Percentiles rank a stretch among this genome's conserved stretches.
Evolutionary conservation across 176 grass and related monocot species (phyloP).

Genomic region (Oryza glaberrima): DNA sequence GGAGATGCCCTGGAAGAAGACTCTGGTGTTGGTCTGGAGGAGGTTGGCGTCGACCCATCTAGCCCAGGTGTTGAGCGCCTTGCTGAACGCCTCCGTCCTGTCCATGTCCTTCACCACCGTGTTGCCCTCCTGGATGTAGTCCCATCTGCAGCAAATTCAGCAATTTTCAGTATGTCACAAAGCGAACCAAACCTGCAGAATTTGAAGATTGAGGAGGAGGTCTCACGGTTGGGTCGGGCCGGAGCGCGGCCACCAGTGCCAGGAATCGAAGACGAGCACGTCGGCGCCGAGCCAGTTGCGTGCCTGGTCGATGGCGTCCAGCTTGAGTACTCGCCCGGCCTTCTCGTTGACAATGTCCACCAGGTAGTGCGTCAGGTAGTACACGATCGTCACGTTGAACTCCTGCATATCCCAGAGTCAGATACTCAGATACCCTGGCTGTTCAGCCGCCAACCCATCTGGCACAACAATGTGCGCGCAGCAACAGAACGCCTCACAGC

Average conservation of each 20-base stretch:
- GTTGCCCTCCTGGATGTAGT: conserved; percentile 67
- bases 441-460: background rate
- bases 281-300: conserved; percentile 63
- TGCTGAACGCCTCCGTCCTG: conserved; percentile 67
- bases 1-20: conserved; percentile 88
- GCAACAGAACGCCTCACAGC: background rate
- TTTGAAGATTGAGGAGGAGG: background rate
- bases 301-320: conserved; percentile 56
- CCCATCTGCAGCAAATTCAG: conserved; percentile 50
- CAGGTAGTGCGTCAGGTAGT: conserved; percentile 90
- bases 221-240: conserved; percentile 58
- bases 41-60: conserved; percentile 67
- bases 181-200: background rate
- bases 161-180: background rate
- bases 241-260: conserved; percentile 90
- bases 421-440: too few relatives aligned
- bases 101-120: conserved; percentile 65
- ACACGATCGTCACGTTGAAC: conserved; percentile 65
- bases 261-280: conserved; percentile 87
- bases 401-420: conserved; percentile 49
- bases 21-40: conserved; percentile 43
- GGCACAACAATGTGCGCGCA: background rate
- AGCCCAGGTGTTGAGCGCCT: conserved; percentile 74
- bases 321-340: conserved; percentile 69
- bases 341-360: conserved; percentile 57